Evolutionary conservation across 768 basidiomycete genomes (phyloP), one percentile per base, ranked within the genome.

Genomic region (Thelephora aurantiotincta): DNA sequence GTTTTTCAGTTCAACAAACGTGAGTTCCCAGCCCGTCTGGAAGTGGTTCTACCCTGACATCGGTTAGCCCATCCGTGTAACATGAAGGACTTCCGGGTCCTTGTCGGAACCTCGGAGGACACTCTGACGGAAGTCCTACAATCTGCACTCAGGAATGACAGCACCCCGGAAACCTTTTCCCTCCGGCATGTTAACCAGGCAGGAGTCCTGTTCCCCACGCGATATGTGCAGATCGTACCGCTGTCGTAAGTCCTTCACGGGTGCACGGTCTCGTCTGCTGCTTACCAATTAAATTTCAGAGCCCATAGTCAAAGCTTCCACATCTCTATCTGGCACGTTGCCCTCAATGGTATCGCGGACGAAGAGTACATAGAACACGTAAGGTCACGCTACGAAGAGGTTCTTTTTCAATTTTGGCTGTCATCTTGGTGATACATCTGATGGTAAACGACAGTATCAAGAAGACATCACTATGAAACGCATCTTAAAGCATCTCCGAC

Each of bases 41-140:
- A 50, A 49, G 42, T 12, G 26, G 18, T 36, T 18, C 33, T 42
- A 50, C 45, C 44, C 56, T 54, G n/a, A 16, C 37, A 11, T 50
- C 22, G 13, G 50, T n/a, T 50, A 88, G 85, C 73, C 16, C 85
- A 88, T 61, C 83, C 84, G 30, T 89, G 87, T 57, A 87, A 87
- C 55, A 79, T 84, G 78, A 85, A 84, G 57, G 82, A 87, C 48
- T 82, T 89, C 67, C 80, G 79, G 58, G 57, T 88, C 11, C 78
- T 74, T 49, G 73, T 79, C 16, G 87, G 85, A 5, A 63, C 72
- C 35, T 69, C 72, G 19, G 70, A 75, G 50, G 78, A 84, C 54
- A 72, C 74, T 55, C 73, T 89, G 74, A 74, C 68, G 2, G 77
- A 87, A 57, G 74, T 82, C 33, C 64, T 88, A 9, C 75, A 77